Conservation (phyloP, 139 green algal genomes). For the Monoraphidium neglectum region DNA sequence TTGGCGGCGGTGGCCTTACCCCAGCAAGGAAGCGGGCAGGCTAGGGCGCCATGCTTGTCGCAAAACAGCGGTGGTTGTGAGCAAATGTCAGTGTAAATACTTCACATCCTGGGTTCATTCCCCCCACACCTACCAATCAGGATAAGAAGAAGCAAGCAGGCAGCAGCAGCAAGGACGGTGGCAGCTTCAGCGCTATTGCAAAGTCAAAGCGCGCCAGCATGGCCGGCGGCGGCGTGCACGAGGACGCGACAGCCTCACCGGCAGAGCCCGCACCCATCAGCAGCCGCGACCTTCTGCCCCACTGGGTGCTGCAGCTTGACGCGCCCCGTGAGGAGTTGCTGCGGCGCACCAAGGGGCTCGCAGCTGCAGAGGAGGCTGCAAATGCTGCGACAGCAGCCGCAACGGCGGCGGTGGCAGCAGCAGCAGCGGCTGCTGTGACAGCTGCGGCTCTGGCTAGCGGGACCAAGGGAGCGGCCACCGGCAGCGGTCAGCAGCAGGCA, state of each 20-base stretch:
- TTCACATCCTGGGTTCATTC: too few relatives aligned
- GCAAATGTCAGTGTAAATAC: background rate
- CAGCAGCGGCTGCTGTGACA: background rate
- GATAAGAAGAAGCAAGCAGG: constrained; percentile 24
- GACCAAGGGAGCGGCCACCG: too few relatives aligned
- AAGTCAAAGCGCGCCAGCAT: background rate
- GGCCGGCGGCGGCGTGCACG: background rate
- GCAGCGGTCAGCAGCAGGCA: too few relatives aligned
- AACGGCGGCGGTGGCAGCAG: background rate
- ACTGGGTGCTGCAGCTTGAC: constrained; percentile 30
- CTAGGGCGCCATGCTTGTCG: too few relatives aligned
- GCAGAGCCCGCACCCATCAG: background rate
- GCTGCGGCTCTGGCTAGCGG: too few relatives aligned
- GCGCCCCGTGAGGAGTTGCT: constrained; percentile 35
- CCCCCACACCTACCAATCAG: background rate
- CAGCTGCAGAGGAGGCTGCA: constrained; percentile 39
- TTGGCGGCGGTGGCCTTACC: too few relatives aligned
- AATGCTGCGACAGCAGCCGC: constrained; percentile 7
- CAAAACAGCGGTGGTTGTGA: background rate
- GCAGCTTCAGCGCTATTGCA: too few relatives aligned
- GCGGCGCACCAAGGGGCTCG: constrained; percentile 21
- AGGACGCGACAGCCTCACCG: background rate
- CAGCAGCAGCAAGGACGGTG: background rate
- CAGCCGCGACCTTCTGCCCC: constrained; percentile 12
- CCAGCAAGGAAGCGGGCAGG: too few relatives aligned